A percentile compares a stretch with the other conserved stretches of the same genome.
These are phyloP conservation scores for Cryptosporidium bovis DNA, from an alignment of 169 alveolate genomes.

Conservation along the genomic window DNA sequence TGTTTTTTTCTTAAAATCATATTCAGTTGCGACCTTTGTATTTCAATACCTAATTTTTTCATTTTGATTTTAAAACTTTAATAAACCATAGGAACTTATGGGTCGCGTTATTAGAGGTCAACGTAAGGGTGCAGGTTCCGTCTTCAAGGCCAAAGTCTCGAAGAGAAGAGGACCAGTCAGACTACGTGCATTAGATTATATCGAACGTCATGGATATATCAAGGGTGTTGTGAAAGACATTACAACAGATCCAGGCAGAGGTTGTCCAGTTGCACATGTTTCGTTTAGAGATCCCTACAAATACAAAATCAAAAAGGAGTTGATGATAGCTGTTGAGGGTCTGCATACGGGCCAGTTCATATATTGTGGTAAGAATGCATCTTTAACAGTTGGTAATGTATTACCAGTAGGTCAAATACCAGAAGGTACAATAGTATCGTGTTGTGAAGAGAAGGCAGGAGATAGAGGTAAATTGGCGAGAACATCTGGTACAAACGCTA, in stretches of 20 bases:
- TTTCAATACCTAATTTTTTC: too few species aligned
- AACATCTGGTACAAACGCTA: constrained; percentile 97
- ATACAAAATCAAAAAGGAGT: constrained; percentile 93
- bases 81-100: constrained; percentile 50
- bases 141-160: constrained; percentile 93
- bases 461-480: constrained; percentile 99
- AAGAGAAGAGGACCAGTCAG: constrained; percentile 96
- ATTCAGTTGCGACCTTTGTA: neutral
- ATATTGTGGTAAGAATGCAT: constrained; percentile 97
- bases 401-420: constrained; percentile 97
- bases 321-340: constrained; percentile 98
- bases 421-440: constrained; percentile 98
- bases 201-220: constrained; percentile 88
- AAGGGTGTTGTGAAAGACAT: constrained; percentile 97
- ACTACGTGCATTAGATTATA: constrained; percentile 94
- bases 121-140: constrained; percentile 97
- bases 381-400: constrained; percentile 96
- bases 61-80: too few species aligned
- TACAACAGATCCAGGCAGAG: constrained; percentile 99
- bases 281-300: constrained; percentile 97
- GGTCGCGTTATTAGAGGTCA: constrained; percentile 88
- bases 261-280: constrained; percentile 97
- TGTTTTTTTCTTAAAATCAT: constrained; percentile 1
- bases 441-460: constrained; percentile 96
- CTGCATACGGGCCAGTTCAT: constrained; percentile 98